Evolutionary conservation across 805 yeast species (phyloP), one percentile per base, ranked within the genome.

Genomic region (Debaryomyces castellii): DNA sequence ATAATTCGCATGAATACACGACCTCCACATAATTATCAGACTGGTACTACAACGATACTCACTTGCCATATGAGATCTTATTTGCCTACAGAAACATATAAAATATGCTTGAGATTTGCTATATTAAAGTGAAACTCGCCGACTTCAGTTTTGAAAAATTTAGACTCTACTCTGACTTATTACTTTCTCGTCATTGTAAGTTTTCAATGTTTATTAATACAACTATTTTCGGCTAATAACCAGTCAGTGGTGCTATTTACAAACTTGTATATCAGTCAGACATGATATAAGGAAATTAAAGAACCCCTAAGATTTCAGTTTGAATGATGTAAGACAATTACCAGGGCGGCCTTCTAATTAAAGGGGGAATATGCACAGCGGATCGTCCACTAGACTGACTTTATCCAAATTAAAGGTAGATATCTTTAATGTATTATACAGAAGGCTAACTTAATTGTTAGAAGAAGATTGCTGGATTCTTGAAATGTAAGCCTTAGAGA

Each of bases 401-500:
- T 11, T 28, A 28, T 30, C 10, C 10, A 16, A 30, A 14, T 30
- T 4, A 4, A 14, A 16, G 16, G 20, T 4, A 12, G n/a, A 5
- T 11, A 28, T 23, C 25, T 23, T 23, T 23, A 23, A 23, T n/a
- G n/a, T n/a, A n/a, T n/a, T n/a, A n/a, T n/a, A n/a, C n/a, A n/a
- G n/a, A 25, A 25, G 10, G 38, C 23, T 21, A 22, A 35, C 16
- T 37, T 37, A 37, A 37, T 41, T 21, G 34, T 36, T 22, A 16
- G 33, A 47, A n/a, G 33, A 47, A 18, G 53, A 41, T 39, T 44
- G 45, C 66, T 85, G 90, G 55, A 89, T 86, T 64, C 96, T 80
- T 23, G 80, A 62, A 42, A 89, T 80, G 65, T 89, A 90, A 9
- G 87, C 73, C 62, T 81, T 83, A 10, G 96, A 87, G 36, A 91